phyloP scores from a whole-genome alignment of 31 red algal species.

The Odonthalia washingtoniensis region DNA sequence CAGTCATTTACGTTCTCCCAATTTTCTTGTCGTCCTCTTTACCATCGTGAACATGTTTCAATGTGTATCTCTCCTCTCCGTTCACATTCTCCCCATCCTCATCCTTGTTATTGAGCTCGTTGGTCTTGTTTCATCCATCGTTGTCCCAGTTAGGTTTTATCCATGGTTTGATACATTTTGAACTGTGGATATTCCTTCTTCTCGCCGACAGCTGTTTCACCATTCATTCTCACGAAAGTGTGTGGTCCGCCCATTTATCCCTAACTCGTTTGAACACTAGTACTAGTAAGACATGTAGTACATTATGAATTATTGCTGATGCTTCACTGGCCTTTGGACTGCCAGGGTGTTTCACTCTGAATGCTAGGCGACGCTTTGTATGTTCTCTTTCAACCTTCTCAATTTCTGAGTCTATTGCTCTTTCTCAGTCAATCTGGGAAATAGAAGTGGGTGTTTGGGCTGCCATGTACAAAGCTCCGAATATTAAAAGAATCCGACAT shows the following conservation, averaged over 20 bases:
- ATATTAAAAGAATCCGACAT: constrained; percentile 20
- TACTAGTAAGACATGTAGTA: background rate
- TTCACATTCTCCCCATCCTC: background rate
- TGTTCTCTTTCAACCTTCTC: background rate
- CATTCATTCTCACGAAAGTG: constrained; percentile 2
- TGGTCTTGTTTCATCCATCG: background rate
- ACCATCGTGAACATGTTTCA: background rate
- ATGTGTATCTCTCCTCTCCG: background rate
- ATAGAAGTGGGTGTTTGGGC: background rate
- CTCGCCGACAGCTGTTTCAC: background rate
- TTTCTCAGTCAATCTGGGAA: constrained; percentile 9
- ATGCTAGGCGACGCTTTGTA: background rate
- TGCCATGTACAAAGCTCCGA: constrained; percentile 20
- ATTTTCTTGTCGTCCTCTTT: background rate
- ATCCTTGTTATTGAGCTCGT: background rate
- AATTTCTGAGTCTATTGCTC: constrained; percentile 1
- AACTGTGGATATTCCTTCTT: too few relatives aligned
- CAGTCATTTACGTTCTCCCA: background rate
- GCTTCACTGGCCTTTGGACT: background rate
- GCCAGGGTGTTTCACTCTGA: background rate
- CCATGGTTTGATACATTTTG: background rate
- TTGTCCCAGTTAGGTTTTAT: too few relatives aligned
- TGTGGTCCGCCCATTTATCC: background rate
- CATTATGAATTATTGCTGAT: background rate
- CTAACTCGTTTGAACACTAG: background rate